Evolutionary conservation across 495 filamentous ascomycete genomes (phyloP), one percentile per base, ranked within the genome.

Genomic region (Lepidopterella palustris): DNA sequence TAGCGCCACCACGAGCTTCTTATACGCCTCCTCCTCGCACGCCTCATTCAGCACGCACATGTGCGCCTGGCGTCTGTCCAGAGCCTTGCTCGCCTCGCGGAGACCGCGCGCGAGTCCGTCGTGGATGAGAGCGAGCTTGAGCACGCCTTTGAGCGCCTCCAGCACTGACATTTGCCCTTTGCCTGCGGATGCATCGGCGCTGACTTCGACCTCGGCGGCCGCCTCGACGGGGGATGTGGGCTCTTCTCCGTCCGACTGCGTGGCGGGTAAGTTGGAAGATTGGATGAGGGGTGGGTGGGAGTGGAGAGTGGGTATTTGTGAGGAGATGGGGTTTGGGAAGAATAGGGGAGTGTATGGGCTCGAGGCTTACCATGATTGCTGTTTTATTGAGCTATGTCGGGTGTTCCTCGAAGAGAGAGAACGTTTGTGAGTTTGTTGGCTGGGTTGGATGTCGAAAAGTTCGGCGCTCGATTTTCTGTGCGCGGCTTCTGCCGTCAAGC

Each of bases 11-110:
- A 98, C 92, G 51, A 98, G 84, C 85, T 98, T 98, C 89, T 98
- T 98, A 82, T 98, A 98, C 63, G 93, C 92, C 82, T 98, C 93
- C 84, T 98, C 95, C 80, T 97, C 93, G 80, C 93, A 98, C 62
- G 82, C 86, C 83, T 98, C 93, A 82, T 97, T 97, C 59, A 98
- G 84, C 68, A 98, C 93, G 78, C 95, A 97, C 90, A 98, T 96
- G 78, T 98, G 95, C 26, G 93, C 93, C 82, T 98, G 89, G 66
- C 95, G 88, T 68, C 93, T 83, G 78, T 97, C 95, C 61, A 98
- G 87, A 53, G 93, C 90, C 84, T 98, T 98, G 79, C 84, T 87
- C 54, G 95, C 95, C 79, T 98, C 93, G 66, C 95, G 90, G 59
- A 98, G 88, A 76, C 93, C 93, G 73, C 93, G 93, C 62, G 93